These are phyloP conservation scores for Solanum etuberosum DNA, from an alignment of 257 asterid genomes.

Conservation along the genomic window DNA sequence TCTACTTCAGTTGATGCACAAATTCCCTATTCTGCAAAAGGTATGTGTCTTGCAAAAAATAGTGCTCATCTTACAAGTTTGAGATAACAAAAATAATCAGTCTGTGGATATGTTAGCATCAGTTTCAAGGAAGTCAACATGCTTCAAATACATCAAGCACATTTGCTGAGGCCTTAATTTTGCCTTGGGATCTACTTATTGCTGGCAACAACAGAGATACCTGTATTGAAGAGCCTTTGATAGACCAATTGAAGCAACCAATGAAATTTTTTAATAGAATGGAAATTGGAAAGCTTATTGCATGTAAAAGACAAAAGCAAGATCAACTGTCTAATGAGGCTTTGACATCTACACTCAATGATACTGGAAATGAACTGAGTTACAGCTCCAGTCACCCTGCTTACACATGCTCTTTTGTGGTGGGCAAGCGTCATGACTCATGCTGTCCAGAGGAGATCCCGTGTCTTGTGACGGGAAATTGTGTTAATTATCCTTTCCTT, in stretches of 20 bases:
- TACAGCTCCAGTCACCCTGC: conserved; percentile 8
- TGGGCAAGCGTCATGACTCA: conserved; percentile 2
- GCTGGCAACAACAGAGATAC: conserved; percentile 31
- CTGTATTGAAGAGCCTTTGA: conserved; percentile 1
- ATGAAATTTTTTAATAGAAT: conserved; percentile 3
- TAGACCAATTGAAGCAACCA: conserved; percentile 17
- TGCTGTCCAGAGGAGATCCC: conserved; percentile 25
- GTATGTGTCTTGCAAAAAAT: conserved; percentile 23
- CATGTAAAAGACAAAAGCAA: conserved; percentile 41
- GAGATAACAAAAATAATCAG: neutral
- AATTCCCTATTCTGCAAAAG: conserved; percentile 64
- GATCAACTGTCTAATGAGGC: conserved; percentile 15
- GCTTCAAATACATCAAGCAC: conserved; percentile 30
- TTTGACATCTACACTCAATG: conserved; percentile 7
- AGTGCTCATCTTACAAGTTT: neutral
- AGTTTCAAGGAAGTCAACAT: conserved; percentile 42
- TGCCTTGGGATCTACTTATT: conserved; percentile 77
- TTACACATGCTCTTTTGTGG: conserved; percentile 6
- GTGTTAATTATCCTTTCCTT: conserved; percentile 13
- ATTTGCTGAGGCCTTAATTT: conserved; percentile 65
- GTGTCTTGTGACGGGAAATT: conserved; percentile 34
- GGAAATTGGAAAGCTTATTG: conserved; percentile 1
- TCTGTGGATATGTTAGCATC: conserved; percentile 6
- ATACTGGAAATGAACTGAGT: conserved; percentile 12
- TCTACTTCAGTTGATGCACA: conserved; percentile 59